phyloP scores from a whole-genome alignment of 306 rosid genomes.

The Boehmeria nivea region DNA sequence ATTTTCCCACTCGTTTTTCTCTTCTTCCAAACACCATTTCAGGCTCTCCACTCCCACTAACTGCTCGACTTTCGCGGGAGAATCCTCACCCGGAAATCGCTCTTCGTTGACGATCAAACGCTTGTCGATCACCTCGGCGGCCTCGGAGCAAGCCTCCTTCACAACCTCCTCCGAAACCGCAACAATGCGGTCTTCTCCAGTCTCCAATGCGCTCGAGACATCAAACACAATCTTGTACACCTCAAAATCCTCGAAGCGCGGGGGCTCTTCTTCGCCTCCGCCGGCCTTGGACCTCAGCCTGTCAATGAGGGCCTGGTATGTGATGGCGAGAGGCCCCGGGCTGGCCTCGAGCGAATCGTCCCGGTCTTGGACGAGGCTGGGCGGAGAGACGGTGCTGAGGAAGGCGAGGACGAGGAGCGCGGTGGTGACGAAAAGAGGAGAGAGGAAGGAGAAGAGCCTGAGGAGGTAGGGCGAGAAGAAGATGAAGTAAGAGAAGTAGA shows the following conservation, averaged over 20 bases:
- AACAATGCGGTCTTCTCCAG: conserved; percentile 3
- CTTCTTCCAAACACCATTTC: conserved; percentile 39
- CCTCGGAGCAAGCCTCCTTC: conserved; percentile 32
- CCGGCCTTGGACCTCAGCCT: conserved; percentile 28
- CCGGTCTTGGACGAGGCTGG: conserved; percentile 26
- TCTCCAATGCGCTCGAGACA: conserved; percentile 42
- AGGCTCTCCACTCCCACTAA: conserved; percentile 31
- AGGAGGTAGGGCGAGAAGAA: conserved; percentile 78
- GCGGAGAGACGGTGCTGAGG: conserved; percentile 60
- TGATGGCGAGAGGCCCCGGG: conserved; percentile 34
- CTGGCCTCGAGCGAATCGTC: conserved; percentile 26
- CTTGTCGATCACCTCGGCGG: conserved; percentile 24
- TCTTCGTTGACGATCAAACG: conserved; percentile 14
- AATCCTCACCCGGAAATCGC: conserved; percentile 10
- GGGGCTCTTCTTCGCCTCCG: conserved; percentile 5
- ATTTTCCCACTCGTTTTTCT: conserved; percentile 19
- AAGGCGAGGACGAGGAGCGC: conserved; percentile 60
- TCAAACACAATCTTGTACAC: conserved; percentile 76
- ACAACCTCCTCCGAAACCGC: conserved; percentile 40
- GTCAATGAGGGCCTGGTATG: conserved; percentile 30
- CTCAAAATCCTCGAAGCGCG: conserved; percentile 68
- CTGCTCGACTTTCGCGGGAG: conserved; percentile 2
- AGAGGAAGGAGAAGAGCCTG: conserved; percentile 72
- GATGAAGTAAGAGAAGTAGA: conserved; percentile 75
- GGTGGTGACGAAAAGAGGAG: conserved; percentile 78